These are phyloP conservation scores for Solanum medicagineum DNA, from an alignment of 257 asterid species.

Conservation along the genomic window DNA sequence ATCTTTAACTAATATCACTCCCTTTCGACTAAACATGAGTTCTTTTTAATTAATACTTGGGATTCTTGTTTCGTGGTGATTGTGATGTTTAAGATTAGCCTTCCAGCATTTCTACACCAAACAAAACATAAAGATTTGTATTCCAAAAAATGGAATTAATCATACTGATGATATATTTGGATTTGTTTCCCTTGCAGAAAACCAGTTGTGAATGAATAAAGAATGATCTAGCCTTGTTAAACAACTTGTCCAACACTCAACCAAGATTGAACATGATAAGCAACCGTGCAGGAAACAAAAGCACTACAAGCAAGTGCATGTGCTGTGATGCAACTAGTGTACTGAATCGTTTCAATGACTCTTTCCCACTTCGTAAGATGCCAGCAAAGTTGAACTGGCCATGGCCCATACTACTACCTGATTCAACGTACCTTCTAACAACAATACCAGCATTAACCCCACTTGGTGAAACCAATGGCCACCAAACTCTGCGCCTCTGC, in stretches of 20 bases:
- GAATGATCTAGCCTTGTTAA: constrained; percentile 25
- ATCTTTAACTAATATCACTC: background rate
- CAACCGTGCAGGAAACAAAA: constrained; percentile 60
- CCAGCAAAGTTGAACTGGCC: constrained; percentile 48
- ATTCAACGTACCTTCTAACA: constrained; percentile 10
- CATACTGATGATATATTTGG: background rate
- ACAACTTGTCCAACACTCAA: constrained; percentile 17
- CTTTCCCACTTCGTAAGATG: constrained; percentile 40
- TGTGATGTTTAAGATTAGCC: background rate
- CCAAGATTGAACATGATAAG: constrained; percentile 24
- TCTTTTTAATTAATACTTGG: background rate
- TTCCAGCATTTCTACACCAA: background rate
- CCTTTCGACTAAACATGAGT: background rate
- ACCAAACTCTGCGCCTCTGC: constrained; percentile 46
- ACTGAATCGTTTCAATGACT: constrained; percentile 54
- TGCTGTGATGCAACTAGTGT: constrained; percentile 63
- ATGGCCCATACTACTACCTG: constrained; percentile 21
- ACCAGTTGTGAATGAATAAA: constrained; percentile 39
- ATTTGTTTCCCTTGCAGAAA: constrained; percentile 9
- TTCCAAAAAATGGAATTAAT: background rate
- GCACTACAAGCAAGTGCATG: constrained; percentile 70
- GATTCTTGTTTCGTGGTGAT: background rate
- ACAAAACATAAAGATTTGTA: background rate
- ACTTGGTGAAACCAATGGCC: constrained; percentile 43
- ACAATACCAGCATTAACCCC: constrained; percentile 32